These are phyloP conservation scores for Suillus luteus DNA, from an alignment of 768 basidiomycete species.

Conservation along the genomic window DNA sequence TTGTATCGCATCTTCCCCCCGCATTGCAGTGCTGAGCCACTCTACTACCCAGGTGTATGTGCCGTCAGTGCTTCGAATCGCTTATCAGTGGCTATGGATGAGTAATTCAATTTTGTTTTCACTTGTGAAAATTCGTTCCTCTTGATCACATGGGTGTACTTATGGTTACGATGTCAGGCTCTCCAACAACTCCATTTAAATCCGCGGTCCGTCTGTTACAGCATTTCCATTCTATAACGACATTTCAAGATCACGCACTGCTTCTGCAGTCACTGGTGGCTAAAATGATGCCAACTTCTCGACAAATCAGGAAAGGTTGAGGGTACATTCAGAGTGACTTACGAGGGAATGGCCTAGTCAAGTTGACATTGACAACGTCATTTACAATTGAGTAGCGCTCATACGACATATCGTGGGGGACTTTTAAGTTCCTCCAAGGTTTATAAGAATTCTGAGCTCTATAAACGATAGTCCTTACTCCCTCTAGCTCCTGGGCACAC, in stretches of 20 bases:
- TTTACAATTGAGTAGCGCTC: no score
- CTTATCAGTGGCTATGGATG: neutral
- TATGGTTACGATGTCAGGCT: neutral
- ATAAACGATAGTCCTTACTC: neutral
- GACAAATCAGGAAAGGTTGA: neutral
- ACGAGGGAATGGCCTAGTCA: neutral
- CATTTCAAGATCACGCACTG: neutral
- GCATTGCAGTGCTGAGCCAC: neutral
- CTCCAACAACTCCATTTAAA: conserved; percentile 2
- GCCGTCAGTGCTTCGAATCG: neutral
- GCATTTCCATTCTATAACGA: neutral
- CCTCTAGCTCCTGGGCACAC: neutral
- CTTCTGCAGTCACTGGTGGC: neutral
- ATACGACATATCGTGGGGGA: neutral
- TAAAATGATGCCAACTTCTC: neutral
- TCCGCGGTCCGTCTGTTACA: neutral
- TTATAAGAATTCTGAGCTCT: neutral
- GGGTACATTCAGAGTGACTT: neutral
- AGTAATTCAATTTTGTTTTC: neutral
- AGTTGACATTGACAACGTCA: neutral
- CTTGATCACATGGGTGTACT: neutral
- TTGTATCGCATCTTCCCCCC: neutral
- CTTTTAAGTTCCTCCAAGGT: neutral
- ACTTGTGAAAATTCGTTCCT: neutral
- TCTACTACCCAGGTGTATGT: neutral